Evolutionary conservation across 129 eudicot species (phyloP).

Genomic region (Flaveria robusta): DNA sequence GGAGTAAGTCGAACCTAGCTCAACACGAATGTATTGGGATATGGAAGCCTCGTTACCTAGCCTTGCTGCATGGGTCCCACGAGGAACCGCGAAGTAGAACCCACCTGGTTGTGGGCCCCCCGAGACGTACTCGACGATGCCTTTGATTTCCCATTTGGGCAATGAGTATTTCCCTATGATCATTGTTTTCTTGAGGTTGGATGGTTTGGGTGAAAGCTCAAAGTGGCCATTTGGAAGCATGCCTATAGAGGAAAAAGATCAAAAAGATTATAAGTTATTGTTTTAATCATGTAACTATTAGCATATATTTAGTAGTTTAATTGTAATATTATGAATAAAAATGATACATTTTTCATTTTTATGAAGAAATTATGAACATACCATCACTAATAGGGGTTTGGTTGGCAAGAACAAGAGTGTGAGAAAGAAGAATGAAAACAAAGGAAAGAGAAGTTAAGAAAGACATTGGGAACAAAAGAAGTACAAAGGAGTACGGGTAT

Average conservation of each 20-base stretch:
- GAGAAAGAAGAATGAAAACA: constrained; percentile 19
- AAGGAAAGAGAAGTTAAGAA: constrained; percentile 23
- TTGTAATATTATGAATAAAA: neutral
- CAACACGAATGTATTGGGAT: constrained; percentile 34
- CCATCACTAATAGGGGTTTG: constrained; percentile 24
- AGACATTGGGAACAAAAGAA: constrained; percentile 17
- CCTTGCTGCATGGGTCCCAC: constrained; percentile 50
- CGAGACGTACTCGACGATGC: constrained; percentile 51
- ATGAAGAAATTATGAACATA: neutral
- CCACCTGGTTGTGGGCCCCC: constrained; percentile 65
- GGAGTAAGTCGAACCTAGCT: constrained; percentile 40
- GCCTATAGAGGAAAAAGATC: constrained; percentile 24
- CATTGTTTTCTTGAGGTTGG: constrained; percentile 38
- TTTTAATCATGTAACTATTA: too few species aligned
- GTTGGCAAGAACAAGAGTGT: neutral
- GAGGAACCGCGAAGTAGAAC: constrained; percentile 49
- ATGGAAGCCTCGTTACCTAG: constrained; percentile 64
- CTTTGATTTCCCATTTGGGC: constrained; percentile 58
- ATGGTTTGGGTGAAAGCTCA: constrained; percentile 45
- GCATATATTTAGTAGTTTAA: neutral
- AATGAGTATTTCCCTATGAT: constrained; percentile 48
- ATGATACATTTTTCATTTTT: neutral
- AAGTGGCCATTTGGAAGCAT: constrained; percentile 54
- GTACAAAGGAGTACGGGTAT: constrained; percentile 27
- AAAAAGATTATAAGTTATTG: too few species aligned